phyloP scores from a whole-genome alignment of 257 asterid genomes.

The Orobanche coerulescens region DNA sequence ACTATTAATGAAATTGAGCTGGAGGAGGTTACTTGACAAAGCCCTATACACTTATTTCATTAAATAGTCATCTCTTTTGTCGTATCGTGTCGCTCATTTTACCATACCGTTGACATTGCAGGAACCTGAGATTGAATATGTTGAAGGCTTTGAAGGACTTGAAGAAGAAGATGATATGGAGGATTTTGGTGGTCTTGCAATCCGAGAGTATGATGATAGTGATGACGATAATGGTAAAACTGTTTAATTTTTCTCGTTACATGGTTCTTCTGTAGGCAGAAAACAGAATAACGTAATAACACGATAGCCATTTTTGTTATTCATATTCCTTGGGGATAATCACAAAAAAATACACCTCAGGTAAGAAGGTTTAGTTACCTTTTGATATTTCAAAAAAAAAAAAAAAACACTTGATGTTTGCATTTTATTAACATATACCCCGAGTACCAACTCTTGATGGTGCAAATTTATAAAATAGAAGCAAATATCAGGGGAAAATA shows the following conservation, averaged over 20 bases:
- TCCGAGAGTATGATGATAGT: slow-evolving; percentile 30
- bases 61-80: neutral
- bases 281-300: too few species aligned
- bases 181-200: slow-evolving; percentile 50
- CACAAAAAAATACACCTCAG: too few species aligned
- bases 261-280: neutral
- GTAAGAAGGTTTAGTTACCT: too few species aligned
- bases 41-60: neutral
- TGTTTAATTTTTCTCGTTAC: neutral
- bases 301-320: too few species aligned
- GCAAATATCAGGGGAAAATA: too few species aligned
- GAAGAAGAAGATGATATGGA: slow-evolving; percentile 93
- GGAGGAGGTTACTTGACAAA: slow-evolving; percentile 42
- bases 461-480: too few species aligned
- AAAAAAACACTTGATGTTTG: too few species aligned
- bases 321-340: too few species aligned
- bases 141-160: slow-evolving; percentile 86
- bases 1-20: slow-evolving; percentile 45
- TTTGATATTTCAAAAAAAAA: too few species aligned
- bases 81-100: slow-evolving; percentile 17
- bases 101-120: slow-evolving; percentile 25
- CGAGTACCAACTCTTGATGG: too few species aligned
- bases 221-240: slow-evolving; percentile 16
- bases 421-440: too few species aligned
- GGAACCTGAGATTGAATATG: slow-evolving; percentile 67